These are phyloP conservation scores for Pichia sp. DNA, from an alignment of 1,139 yeast genomes.

Conservation along the genomic window DNA sequence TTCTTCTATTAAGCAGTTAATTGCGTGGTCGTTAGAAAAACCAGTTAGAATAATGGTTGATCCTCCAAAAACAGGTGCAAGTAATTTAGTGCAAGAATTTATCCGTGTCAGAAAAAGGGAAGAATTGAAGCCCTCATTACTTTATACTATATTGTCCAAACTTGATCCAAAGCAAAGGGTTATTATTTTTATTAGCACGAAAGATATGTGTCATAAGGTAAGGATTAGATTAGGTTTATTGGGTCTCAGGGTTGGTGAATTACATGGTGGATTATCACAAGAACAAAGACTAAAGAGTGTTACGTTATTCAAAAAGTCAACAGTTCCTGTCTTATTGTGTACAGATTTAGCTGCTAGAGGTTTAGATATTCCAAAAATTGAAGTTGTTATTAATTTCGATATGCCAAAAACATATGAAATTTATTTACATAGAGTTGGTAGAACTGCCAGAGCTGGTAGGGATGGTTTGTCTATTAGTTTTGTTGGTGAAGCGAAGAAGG, in stretches of 20 bases:
- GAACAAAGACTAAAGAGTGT: constrained; percentile 90
- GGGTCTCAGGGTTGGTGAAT: constrained; percentile 84
- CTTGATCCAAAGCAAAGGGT: constrained; percentile 59
- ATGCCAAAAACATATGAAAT: constrained; percentile 92
- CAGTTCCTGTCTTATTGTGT: constrained; percentile 84
- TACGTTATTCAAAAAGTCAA: constrained; percentile 70
- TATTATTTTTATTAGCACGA: constrained; percentile 86
- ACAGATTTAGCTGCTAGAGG: constrained; percentile 99
- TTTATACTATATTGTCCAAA: constrained; percentile 63
- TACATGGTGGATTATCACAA: constrained; percentile 91
- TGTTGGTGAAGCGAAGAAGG: constrained; percentile 85
- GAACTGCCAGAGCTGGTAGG: constrained; percentile 99
- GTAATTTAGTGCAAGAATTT: constrained; percentile 83
- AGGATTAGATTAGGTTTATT: constrained; percentile 79
- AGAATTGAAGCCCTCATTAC: constrained; percentile 70
- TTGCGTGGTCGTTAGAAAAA: constrained; percentile 76
- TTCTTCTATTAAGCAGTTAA: constrained; percentile 79
- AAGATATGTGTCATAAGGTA: constrained; percentile 82
- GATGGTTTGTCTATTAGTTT: constrained; percentile 88
- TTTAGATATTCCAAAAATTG: constrained; percentile 96
- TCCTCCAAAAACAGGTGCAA: constrained; percentile 91
- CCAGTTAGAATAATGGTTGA: constrained; percentile 95
- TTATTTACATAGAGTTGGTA: constrained; percentile 95
- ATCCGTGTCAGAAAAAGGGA: constrained; percentile 92
- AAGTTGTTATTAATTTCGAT: constrained; percentile 86